These are phyloP conservation scores for Candida smagusa DNA, from an alignment of 1,139 yeast genomes.

Conservation along the genomic window DNA sequence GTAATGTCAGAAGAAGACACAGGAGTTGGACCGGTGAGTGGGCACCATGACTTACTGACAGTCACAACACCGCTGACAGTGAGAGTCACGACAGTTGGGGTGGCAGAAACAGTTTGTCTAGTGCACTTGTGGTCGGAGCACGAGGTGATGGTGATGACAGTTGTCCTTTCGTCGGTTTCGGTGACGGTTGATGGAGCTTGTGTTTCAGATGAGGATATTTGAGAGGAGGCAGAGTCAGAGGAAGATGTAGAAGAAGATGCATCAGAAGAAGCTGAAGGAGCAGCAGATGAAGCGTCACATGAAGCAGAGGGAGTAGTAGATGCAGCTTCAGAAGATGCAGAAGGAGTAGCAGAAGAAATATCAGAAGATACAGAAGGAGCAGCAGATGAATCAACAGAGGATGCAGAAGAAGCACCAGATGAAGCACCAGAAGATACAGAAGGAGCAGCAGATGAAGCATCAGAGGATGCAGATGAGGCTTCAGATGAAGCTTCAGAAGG, in stretches of 20 bases:
- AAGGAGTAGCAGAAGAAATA: conserved; percentile 1
- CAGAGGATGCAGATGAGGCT: too few relatives aligned
- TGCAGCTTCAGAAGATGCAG: too few relatives aligned
- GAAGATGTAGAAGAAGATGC: not conserved
- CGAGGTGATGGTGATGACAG: conserved; percentile 37
- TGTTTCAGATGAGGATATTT: conserved; percentile 2
- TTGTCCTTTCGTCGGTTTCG: conserved; percentile 19
- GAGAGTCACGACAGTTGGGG: conserved; percentile 40
- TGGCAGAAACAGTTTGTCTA: conserved; percentile 28
- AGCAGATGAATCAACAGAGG: not conserved
- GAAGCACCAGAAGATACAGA: conserved; percentile 3
- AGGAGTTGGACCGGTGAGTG: conserved; percentile 5
- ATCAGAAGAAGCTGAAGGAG: not conserved
- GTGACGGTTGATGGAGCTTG: conserved; percentile 5
- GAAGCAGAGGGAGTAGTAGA: not conserved
- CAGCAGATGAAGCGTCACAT: not conserved
- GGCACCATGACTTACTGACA: conserved; percentile 14
- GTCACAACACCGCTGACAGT: conserved; percentile 27
- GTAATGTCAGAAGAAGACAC: not conserved
- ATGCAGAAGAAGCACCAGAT: too few relatives aligned
- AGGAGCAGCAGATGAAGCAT: conserved; percentile 2
- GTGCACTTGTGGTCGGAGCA: conserved; percentile 39
- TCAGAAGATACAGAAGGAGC: conserved; percentile 20
- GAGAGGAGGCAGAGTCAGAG: not conserved
- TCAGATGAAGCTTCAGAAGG: conserved; percentile 2